Conservation (phyloP, 108 stramenopile genomes). For the Skeletonema potamos region DNA sequence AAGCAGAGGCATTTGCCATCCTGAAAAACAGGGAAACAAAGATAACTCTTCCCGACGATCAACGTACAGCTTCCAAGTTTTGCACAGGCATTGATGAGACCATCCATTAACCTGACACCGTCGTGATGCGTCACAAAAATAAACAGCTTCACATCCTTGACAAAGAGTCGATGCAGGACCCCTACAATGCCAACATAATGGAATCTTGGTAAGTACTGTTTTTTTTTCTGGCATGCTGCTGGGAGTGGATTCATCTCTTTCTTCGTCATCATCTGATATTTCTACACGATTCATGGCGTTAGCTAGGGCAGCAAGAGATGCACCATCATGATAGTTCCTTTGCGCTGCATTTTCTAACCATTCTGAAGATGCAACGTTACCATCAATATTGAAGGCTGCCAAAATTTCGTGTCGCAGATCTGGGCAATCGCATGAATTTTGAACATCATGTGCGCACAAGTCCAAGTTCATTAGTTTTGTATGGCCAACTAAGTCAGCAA, state of each 20-base stretch:
- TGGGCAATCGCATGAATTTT: constrained; percentile 31
- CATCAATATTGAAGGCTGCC: background rate
- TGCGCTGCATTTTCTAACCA: constrained; percentile 72
- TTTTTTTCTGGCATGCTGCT: background rate
- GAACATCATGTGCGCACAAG: constrained; percentile 15
- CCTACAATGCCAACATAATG: constrained; percentile 82
- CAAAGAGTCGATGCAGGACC: constrained; percentile 57
- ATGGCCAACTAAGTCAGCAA: background rate
- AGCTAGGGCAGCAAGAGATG: constrained; percentile 45
- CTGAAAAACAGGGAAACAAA: constrained; percentile 45
- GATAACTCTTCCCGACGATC: constrained; percentile 57
- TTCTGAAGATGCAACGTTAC: constrained; percentile 16
- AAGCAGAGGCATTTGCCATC: constrained; percentile 61
- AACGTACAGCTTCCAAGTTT: constrained; percentile 74
- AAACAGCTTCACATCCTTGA: constrained; percentile 58
- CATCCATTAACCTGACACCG: constrained; percentile 53
- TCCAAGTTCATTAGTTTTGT: constrained; percentile 35
- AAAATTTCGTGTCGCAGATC: constrained; percentile 57
- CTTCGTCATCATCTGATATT: constrained; percentile 14
- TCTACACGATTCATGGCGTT: constrained; percentile 54
- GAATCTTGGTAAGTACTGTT: constrained; percentile 44
- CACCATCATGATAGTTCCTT: constrained; percentile 76
- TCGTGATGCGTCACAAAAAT: constrained; percentile 62
- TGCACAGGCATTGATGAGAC: constrained; percentile 81
- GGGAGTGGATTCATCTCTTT: background rate